Evolutionary conservation across 106 monocot species (phyloP).

Genomic region (Allium fistulosum): DNA sequence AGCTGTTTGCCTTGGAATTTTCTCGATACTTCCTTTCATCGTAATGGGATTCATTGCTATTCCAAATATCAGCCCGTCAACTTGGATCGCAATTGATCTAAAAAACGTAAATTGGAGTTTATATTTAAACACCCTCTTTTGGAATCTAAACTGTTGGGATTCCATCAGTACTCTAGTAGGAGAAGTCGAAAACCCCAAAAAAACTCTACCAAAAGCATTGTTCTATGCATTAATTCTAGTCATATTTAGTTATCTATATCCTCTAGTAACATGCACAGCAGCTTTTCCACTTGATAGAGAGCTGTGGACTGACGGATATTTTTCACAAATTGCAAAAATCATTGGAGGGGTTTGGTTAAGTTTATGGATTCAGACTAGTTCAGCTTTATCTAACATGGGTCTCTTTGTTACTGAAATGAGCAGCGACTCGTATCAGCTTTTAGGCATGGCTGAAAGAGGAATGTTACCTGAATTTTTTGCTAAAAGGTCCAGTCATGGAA

Average conservation of each 20-base stretch:
- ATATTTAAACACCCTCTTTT: conserved; percentile 31
- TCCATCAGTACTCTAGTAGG: conserved; percentile 48
- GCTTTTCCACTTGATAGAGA: conserved; percentile 19
- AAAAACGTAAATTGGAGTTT: conserved; percentile 25
- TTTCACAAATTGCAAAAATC: conserved; percentile 9
- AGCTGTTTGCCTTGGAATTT: conserved; percentile 32
- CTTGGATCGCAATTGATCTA: conserved; percentile 25
- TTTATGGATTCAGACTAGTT: conserved; percentile 14
- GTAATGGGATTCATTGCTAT: conserved; percentile 35
- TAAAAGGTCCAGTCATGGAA: conserved; percentile 26
- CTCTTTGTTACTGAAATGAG: conserved; percentile 27
- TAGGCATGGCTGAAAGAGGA: conserved; percentile 20
- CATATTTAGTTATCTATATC: conserved; percentile 13
- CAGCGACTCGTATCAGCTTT: conserved; percentile 22
- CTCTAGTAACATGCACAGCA: conserved; percentile 16
- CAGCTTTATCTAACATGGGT: conserved; percentile 26
- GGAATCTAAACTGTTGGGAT: conserved; percentile 46
- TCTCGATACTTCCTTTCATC: conserved; percentile 34
- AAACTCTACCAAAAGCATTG: conserved; percentile 24
- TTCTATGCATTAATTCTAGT: conserved; percentile 19
- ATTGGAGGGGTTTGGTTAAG: conserved; percentile 17
- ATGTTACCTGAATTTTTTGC: conserved; percentile 28
- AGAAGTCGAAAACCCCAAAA: conserved; percentile 32
- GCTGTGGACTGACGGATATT: conserved; percentile 21
- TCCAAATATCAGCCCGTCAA: conserved; percentile 19